A percentile compares a stretch with the other conserved stretches of the same genome.
Evolutionary conservation across 495 filamentous ascomycete genomes (phyloP).

Genomic region (Acidomyces sp.): DNA sequence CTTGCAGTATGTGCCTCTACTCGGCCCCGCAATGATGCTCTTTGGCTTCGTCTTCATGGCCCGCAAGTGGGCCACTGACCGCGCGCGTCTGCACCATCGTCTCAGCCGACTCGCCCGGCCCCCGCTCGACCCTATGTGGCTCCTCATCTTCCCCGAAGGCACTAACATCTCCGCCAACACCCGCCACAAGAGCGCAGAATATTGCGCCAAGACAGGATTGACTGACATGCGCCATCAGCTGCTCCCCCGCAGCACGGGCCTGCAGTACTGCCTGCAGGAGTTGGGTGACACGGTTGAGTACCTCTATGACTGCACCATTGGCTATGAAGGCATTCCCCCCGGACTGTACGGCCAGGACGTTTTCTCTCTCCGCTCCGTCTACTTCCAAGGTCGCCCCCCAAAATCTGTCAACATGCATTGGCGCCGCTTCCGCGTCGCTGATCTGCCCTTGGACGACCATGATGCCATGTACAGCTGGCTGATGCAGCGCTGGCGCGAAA

Average conservation of each 20-base stretch:
- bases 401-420: constrained; percentile 80
- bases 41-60: constrained; percentile 76
- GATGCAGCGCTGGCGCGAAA: constrained; percentile 62
- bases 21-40: constrained; percentile 71
- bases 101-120: constrained; percentile 51
- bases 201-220: constrained; percentile 56
- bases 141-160: constrained; percentile 73
- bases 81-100: constrained; percentile 52
- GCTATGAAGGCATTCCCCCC: constrained; percentile 67
- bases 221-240: constrained; percentile 54
- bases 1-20: constrained; percentile 59
- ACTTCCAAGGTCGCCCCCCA: constrained; percentile 63
- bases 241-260: constrained; percentile 62
- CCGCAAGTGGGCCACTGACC: constrained; percentile 67
- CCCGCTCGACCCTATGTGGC: constrained; percentile 68
- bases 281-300: constrained; percentile 58
- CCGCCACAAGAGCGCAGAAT: constrained; percentile 46
- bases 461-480: constrained; percentile 63
- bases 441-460: constrained; percentile 52
- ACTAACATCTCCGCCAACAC: constrained; percentile 63
- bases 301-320: constrained; percentile 75
- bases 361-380: constrained; percentile 59
- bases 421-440: constrained; percentile 52
- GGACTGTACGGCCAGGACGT: constrained; percentile 62
- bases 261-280: constrained; percentile 62